Base-by-base conservation (phyloP, 1,139 yeast species). In the Pichia sp. region DNA sequence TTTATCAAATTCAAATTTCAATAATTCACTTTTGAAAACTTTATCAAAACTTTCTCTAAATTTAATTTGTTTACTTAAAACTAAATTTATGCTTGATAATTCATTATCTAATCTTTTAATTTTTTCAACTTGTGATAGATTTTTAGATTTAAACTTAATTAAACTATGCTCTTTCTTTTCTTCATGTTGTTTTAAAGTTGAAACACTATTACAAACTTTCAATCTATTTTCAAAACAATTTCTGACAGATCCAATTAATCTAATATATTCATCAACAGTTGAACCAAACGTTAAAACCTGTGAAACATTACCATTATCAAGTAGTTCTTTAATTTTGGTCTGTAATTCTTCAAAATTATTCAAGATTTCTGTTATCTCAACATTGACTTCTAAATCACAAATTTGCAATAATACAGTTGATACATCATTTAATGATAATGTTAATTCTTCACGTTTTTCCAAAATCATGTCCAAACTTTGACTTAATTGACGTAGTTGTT, bases 251-350 rank as follows among this genome's bases (percentile, higher is more conserved):
- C 86, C 84, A 41, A 93, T 80, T 22, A 86, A 73, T 48, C 98
- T 77, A 51, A 84, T 73, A 66, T 93, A 91, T 65, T 91, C 98
- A 64, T 91, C 97, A 42, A 93, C 73, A 0, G 96, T 88, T 42
- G 87, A 80, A 1, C 96, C 96, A 49, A 93, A 71, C 0, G 96
- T 89, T 57, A 93, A 71, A 61, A 90, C 82, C 62, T 93, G 98
- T 67, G 90, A 96, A 65, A 87, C 68, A 56, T 91, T 85, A 56
- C 87, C 81, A 53, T 97, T 79, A 58, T 85, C 91, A 53, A 89
- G 73, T 51, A 89, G 75, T 52, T 88, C 95, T 60, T 81, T 82
- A 43, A 91, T 77, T 57, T 87, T 79, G 45, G 72, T 62, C 63
- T 91, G 95, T 10, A 88, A 80, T 39, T 81, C 83, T 42, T 93